Evolutionary conservation across 306 rosid species (phyloP).

Genomic region (Lathyrus aphaca): DNA sequence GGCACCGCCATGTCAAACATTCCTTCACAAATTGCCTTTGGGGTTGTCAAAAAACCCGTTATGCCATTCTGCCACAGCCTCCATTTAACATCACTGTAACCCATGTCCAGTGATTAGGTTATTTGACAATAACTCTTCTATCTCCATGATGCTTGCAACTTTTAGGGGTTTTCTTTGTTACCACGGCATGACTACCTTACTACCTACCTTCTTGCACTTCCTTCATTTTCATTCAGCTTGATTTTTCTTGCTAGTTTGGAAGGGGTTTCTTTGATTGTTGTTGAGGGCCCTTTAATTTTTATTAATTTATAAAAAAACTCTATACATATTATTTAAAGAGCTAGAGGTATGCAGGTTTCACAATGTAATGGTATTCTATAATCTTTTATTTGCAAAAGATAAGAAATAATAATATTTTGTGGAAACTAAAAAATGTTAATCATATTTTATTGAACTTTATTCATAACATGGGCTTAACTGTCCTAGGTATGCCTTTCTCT

Average conservation of each 20-base stretch:
- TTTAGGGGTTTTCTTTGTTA: slow-evolving; percentile 26
- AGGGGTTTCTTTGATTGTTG: not conserved
- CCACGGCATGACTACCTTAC: not conserved
- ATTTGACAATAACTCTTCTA: slow-evolving; percentile 22
- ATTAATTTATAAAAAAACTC: slow-evolving; percentile 5
- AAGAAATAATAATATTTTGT: slow-evolving; percentile 3
- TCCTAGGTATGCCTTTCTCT: slow-evolving; percentile 5
- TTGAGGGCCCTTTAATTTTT: not conserved
- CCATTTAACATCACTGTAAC: not conserved
- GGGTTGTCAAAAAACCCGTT: not conserved
- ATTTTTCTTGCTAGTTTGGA: slow-evolving; percentile 25
- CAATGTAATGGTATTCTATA: not conserved
- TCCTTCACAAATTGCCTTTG: not conserved
- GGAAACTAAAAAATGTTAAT: slow-evolving; percentile 12
- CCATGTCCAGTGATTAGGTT: slow-evolving; percentile 20
- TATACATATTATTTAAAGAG: slow-evolving; percentile 7
- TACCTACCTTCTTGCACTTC: not conserved
- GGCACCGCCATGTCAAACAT: not conserved
- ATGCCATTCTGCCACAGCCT: not conserved
- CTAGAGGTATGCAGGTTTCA: not conserved
- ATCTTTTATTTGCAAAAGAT: slow-evolving; percentile 6
- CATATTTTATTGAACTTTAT: slow-evolving; percentile 16
- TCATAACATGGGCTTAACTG: not conserved
- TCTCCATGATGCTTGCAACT: not conserved
- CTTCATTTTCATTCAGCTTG: slow-evolving; percentile 20